A percentile compares a stretch with the other conserved stretches of the same genome.
Evolutionary conservation across 495 filamentous ascomycete species (phyloP).

Genomic region (Aspergillus wentii): DNA sequence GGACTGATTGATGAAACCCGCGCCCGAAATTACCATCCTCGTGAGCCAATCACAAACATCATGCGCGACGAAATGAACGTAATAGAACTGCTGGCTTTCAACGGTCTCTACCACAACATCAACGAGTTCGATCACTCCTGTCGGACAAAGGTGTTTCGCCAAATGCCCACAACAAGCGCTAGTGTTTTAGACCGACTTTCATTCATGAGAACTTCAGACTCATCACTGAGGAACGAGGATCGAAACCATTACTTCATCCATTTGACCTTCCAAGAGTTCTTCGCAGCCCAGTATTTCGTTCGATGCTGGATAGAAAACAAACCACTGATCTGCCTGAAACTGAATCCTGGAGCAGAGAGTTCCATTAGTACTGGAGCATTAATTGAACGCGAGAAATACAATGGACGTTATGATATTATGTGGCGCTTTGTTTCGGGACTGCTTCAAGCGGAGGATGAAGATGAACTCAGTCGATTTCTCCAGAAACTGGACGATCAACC

Average conservation of each 20-base stretch:
- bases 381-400: constrained; percentile 33
- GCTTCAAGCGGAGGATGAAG: constrained; percentile 13
- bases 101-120: constrained; percentile 27
- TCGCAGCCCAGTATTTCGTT: constrained; percentile 31
- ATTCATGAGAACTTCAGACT: constrained; percentile 26
- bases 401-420: constrained; percentile 30
- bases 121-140: constrained; percentile 28
- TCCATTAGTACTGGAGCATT: constrained; percentile 8
- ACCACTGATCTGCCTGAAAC: constrained; percentile 12
- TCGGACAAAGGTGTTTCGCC: not conserved
- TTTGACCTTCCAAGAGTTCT: constrained; percentile 17
- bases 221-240: constrained; percentile 4
- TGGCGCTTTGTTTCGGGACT: constrained; percentile 43
- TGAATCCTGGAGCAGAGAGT: constrained; percentile 1
- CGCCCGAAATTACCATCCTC: not conserved
- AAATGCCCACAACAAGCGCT: constrained; percentile 12
- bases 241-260: constrained; percentile 36
- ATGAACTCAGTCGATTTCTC: constrained; percentile 22
- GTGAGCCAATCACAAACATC: constrained; percentile 4
- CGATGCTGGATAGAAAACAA: constrained; percentile 23
- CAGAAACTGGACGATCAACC: constrained; percentile 29
- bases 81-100: constrained; percentile 33
- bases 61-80: constrained; percentile 18
- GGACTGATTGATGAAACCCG: constrained; percentile 1
- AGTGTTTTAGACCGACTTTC: constrained; percentile 20